A percentile compares a stretch with the other conserved stretches of the same genome.
Conservation (phyloP, 306 rosid species). For the Cucumis cinereus region DNA sequence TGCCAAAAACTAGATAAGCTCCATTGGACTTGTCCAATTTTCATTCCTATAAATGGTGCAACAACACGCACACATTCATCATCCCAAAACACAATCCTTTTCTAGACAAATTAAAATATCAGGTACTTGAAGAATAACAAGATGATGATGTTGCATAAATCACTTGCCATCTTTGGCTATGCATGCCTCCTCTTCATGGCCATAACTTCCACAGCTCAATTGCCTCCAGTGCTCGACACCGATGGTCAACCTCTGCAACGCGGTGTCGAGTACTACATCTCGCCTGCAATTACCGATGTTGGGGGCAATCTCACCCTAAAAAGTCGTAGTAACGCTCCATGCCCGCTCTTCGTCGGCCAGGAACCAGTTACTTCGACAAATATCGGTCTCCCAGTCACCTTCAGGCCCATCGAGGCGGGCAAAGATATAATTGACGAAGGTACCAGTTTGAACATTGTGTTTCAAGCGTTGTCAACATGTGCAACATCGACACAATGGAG, state of each 20-base stretch:
- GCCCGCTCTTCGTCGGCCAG: conserved; percentile 6
- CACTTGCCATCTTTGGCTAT: background rate
- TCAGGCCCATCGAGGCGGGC: background rate
- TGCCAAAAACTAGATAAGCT: background rate
- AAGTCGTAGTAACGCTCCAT: background rate
- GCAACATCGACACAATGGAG: background rate
- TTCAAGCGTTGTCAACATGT: background rate
- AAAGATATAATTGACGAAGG: background rate
- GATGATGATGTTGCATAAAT: background rate
- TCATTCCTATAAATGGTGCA: background rate
- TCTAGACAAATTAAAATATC: background rate
- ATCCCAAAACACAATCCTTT: background rate
- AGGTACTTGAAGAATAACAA: background rate
- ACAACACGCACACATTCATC: background rate
- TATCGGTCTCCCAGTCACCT: background rate
- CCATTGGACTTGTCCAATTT: background rate
- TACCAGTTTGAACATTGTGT: background rate
- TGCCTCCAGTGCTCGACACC: background rate
- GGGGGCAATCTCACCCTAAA: background rate
- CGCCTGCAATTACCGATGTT: background rate
- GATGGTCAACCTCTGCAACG: background rate
- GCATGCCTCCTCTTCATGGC: background rate
- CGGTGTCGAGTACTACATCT: conserved; percentile 3
- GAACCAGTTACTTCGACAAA: background rate
- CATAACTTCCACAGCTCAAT: conserved; percentile 6